These are phyloP conservation scores for Cytospora chrysosperma DNA, from an alignment of 2,329 filamentous ascomycete genomes.

Conservation along the genomic window DNA sequence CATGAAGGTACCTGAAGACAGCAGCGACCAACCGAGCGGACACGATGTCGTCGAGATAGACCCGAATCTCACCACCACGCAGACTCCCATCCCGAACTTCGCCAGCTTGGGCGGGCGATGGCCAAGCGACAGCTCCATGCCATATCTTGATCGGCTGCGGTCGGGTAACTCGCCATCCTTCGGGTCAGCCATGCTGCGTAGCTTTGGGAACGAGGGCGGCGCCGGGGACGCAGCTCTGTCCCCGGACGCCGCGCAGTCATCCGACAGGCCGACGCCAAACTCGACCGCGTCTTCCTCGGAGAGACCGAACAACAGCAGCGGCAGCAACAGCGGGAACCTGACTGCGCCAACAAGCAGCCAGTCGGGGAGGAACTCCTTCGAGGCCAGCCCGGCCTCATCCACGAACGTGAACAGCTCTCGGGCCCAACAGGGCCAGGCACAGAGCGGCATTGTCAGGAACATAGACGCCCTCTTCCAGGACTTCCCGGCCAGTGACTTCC, in stretches of 20 bases:
- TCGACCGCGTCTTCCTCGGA: constrained; percentile 53
- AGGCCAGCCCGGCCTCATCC: constrained; percentile 50
- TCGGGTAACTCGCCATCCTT: constrained; percentile 23
- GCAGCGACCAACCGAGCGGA: constrained; percentile 39
- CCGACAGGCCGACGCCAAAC: constrained; percentile 59
- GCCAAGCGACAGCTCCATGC: constrained; percentile 7
- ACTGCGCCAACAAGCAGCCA: constrained; percentile 22
- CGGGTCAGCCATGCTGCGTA: constrained; percentile 36
- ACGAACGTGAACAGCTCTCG: constrained; percentile 39
- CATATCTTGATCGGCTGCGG: constrained; percentile 11
- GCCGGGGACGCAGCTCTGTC: constrained; percentile 49
- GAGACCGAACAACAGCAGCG: constrained; percentile 29
- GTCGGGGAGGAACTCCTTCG: constrained; percentile 48
- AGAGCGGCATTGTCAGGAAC: constrained; percentile 38
- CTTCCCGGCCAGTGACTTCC: constrained; percentile 36
- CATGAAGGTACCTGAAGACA: constrained; percentile 40
- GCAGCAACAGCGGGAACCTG: constrained; percentile 19
- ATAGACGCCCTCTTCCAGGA: constrained; percentile 42
- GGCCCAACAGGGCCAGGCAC: constrained; percentile 28
- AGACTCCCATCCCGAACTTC: constrained; percentile 27
- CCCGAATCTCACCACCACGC: constrained; percentile 34
- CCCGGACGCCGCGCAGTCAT: constrained; percentile 46
- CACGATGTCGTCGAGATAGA: constrained; percentile 43
- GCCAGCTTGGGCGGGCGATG: constrained; percentile 29
- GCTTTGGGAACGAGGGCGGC: constrained; percentile 43